Conservation (phyloP, 2,329 filamentous ascomycete species). For the Sclerotinia borealis region DNA sequence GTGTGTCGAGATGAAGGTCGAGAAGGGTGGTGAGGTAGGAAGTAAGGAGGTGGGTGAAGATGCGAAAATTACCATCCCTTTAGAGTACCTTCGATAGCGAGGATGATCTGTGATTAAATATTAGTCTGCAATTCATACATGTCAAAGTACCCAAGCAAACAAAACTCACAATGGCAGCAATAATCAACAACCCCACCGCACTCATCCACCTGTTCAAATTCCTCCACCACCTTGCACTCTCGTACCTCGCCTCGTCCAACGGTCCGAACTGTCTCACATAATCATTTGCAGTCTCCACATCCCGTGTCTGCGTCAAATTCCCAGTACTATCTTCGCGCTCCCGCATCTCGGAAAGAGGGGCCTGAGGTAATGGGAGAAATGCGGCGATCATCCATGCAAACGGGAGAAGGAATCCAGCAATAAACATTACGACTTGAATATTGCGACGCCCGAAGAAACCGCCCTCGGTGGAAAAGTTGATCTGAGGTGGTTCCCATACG, state of each 20-base stretch:
- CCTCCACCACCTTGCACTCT: slow-evolving; percentile 60
- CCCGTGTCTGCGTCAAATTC: slow-evolving; percentile 9
- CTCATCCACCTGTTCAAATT: slow-evolving; percentile 57
- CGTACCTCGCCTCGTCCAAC: slow-evolving; percentile 33
- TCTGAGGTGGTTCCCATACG: slow-evolving; percentile 68
- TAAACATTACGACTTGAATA: slow-evolving; percentile 68
- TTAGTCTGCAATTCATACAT: background rate
- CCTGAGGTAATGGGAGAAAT: slow-evolving; percentile 62
- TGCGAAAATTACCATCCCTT: slow-evolving; percentile 19
- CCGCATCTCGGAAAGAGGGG: slow-evolving; percentile 46
- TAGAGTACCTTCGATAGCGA: slow-evolving; percentile 25
- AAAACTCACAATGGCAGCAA: slow-evolving; percentile 46
- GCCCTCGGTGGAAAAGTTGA: slow-evolving; percentile 57
- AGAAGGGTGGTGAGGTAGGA: background rate
- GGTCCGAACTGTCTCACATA: slow-evolving; percentile 27
- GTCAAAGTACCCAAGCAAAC: background rate
- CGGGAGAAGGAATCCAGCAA: slow-evolving; percentile 71
- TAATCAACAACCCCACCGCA: slow-evolving; percentile 48
- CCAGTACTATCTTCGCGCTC: slow-evolving; percentile 37
- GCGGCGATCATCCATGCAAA: slow-evolving; percentile 77
- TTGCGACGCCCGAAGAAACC: slow-evolving; percentile 61
- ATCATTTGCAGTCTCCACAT: slow-evolving; percentile 18
- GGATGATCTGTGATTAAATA: slow-evolving; percentile 21
- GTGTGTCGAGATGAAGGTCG: background rate
- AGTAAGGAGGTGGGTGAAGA: background rate